These are phyloP conservation scores for Nannochloropsis limnetica DNA, from an alignment of 352 stramenopile species.

Conservation along the genomic window DNA sequence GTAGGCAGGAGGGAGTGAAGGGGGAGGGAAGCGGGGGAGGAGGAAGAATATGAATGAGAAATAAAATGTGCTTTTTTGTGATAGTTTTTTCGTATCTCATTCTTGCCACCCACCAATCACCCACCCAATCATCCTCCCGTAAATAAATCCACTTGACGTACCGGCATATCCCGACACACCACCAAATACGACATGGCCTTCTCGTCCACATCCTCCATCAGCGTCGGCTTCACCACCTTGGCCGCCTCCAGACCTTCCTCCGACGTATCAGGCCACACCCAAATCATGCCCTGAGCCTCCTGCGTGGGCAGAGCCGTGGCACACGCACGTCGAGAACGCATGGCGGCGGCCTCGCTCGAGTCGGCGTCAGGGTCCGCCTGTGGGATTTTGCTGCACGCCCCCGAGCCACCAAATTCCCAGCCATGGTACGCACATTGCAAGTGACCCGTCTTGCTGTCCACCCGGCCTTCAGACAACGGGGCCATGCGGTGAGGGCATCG, in stretches of 20 bases:
- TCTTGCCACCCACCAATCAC: background rate
- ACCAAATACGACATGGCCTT: constrained; percentile 27
- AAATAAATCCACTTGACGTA: background rate
- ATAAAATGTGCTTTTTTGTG: background rate
- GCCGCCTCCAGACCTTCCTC: constrained; percentile 40
- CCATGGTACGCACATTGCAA: constrained; percentile 49
- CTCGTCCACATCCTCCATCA: constrained; percentile 41
- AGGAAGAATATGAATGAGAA: background rate
- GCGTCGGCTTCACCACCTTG: constrained; percentile 35
- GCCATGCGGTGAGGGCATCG: constrained; percentile 45
- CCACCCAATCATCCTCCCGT: too few relatives aligned
- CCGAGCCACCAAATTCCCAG: constrained; percentile 48
- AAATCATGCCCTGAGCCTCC: constrained; percentile 43
- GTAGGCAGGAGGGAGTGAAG: background rate
- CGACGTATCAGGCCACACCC: constrained; percentile 46
- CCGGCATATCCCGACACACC: constrained; percentile 23
- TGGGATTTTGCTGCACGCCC: constrained; percentile 42
- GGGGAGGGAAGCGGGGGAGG: background rate
- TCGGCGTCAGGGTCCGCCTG: constrained; percentile 31
- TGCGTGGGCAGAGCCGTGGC: constrained; percentile 40
- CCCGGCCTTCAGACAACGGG: constrained; percentile 45
- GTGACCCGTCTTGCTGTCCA: constrained; percentile 41
- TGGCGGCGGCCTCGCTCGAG: constrained; percentile 34
- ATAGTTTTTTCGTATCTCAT: too few relatives aligned
- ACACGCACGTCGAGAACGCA: constrained; percentile 44